phyloP scores from a whole-genome alignment of 2,329 filamentous ascomycete genomes.

The Penicillium concentricum region DNA sequence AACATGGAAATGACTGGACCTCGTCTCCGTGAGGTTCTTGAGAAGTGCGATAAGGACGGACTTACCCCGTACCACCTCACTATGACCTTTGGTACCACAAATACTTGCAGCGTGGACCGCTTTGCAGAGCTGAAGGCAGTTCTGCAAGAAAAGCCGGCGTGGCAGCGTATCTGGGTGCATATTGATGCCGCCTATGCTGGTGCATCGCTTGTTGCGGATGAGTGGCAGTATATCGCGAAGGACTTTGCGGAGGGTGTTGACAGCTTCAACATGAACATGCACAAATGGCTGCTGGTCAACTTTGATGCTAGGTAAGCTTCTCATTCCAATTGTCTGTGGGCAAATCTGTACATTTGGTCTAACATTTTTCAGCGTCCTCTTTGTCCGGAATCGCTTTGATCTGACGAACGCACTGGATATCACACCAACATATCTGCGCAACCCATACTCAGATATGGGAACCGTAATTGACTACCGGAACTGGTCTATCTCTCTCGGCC shows the following conservation, averaged over 20 bases:
- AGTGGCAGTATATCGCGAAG: slow-evolving; percentile 68
- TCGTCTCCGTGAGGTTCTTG: slow-evolving; percentile 61
- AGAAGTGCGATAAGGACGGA: slow-evolving; percentile 64
- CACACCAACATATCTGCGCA: slow-evolving; percentile 77
- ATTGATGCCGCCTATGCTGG: slow-evolving; percentile 93
- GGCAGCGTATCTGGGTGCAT: slow-evolving; percentile 78
- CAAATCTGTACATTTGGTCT: not conserved
- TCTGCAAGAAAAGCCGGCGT: slow-evolving; percentile 43
- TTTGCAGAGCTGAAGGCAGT: slow-evolving; percentile 67
- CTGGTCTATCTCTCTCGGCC: slow-evolving; percentile 92
- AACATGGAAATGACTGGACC: slow-evolving; percentile 69
- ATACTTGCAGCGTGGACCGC: slow-evolving; percentile 83
- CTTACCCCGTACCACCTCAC: slow-evolving; percentile 86
- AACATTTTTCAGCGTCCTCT: slow-evolving; percentile 65
- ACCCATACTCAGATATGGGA: slow-evolving; percentile 75
- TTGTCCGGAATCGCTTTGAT: slow-evolving; percentile 70
- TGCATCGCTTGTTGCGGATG: slow-evolving; percentile 75
- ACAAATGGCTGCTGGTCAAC: slow-evolving; percentile 95
- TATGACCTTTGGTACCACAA: slow-evolving; percentile 79
- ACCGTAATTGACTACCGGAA: slow-evolving; percentile 93
- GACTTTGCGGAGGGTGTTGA: slow-evolving; percentile 66
- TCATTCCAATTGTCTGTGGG: no score
- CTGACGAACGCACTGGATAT: slow-evolving; percentile 79
- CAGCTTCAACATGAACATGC: slow-evolving; percentile 92
- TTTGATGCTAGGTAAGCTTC: slow-evolving; percentile 65